These are phyloP conservation scores for Suhomyces ambrosiae DNA, from an alignment of 1,139 yeast species.

Conservation along the genomic window DNA sequence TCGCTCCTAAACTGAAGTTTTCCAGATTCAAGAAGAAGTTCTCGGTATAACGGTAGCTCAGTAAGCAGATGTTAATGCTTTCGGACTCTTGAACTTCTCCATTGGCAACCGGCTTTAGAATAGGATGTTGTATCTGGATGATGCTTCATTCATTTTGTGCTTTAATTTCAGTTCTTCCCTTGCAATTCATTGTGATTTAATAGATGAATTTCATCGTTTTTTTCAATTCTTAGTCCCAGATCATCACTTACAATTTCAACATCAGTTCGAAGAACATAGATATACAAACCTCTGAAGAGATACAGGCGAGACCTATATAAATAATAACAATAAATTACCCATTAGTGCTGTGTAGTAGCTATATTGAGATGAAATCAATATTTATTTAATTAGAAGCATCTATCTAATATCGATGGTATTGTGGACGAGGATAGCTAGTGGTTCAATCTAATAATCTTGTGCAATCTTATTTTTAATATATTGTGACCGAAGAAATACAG, in stretches of 20 bases:
- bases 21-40: constrained; percentile 16
- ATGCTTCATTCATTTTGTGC: background rate
- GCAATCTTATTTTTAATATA: constrained; percentile 16
- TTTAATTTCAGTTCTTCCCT: constrained; percentile 1
- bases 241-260: background rate
- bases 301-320: background rate
- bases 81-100: background rate
- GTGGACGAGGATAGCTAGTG: no score
- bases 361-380: no score
- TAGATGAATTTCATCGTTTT: background rate
- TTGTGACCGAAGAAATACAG: constrained; percentile 36
- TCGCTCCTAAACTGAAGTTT: constrained; percentile 9
- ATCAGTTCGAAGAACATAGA: background rate
- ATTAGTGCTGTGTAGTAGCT: no score
- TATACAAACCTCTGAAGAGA: no score
- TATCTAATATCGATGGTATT: no score
- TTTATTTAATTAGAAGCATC: no score
- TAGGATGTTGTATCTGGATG: background rate
- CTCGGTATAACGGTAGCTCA: constrained; percentile 8
- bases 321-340: no score
- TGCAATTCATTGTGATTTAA: background rate
- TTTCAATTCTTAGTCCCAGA: background rate
- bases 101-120: background rate
- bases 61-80: no score
- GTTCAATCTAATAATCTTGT: no score